Conservation (phyloP, 768 basidiomycete species). For the Trametopsis cervina region DNA sequence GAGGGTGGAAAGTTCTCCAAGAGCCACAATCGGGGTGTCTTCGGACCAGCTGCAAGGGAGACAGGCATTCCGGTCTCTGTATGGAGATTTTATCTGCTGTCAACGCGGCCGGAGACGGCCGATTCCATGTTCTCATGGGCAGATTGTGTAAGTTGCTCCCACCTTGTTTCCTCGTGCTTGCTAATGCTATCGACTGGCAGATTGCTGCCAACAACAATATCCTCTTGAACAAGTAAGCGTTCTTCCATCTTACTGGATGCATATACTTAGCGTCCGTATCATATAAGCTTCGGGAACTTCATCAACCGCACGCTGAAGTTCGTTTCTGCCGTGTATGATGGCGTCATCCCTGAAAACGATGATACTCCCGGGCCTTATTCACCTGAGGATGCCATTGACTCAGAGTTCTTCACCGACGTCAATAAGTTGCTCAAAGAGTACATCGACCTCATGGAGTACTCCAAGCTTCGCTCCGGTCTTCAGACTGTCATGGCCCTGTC, state of each 20-base stretch:
- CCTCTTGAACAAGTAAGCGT: constrained; percentile 79
- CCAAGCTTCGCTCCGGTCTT: constrained; percentile 83
- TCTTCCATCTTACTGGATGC: background rate
- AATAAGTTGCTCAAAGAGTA: constrained; percentile 77
- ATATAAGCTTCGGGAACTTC: constrained; percentile 86
- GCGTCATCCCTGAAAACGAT: constrained; percentile 72
- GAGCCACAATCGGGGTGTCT: constrained; percentile 93
- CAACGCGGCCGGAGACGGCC: constrained; percentile 86
- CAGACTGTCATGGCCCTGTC: constrained; percentile 89
- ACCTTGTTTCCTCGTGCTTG: too few species aligned
- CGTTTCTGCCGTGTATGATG: constrained; percentile 74
- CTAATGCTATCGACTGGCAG: constrained; percentile 33
- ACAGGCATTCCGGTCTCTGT: constrained; percentile 92
- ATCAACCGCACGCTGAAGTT: constrained; percentile 95
- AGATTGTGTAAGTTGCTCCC: constrained; percentile 60
- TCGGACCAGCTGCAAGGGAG: constrained; percentile 89
- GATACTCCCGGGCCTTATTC: constrained; percentile 67
- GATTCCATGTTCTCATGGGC: constrained; percentile 98
- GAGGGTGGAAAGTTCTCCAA: constrained; percentile 99
- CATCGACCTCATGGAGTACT: constrained; percentile 81
- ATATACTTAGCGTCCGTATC: background rate
- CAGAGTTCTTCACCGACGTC: constrained; percentile 72
- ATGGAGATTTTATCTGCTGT: constrained; percentile 94
- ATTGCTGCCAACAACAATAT: constrained; percentile 91
- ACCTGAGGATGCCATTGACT: constrained; percentile 56